A percentile compares a stretch with the other conserved stretches of the same genome.
These are phyloP conservation scores for Aristolochia californica DNA, from an alignment of 164 flowering plant species.

Conservation along the genomic window DNA sequence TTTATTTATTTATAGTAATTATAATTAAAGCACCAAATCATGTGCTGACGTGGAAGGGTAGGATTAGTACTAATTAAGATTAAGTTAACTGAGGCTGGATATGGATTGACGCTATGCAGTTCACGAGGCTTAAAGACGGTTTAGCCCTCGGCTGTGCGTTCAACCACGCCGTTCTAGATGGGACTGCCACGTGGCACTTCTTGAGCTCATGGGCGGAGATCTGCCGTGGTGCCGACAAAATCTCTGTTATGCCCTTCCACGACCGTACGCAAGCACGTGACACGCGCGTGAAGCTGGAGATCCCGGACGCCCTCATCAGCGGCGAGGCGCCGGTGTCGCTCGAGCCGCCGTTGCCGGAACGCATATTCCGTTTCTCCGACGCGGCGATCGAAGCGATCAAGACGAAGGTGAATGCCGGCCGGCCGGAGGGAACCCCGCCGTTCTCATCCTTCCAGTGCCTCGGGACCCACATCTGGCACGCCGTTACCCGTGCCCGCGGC, in stretches of 20 bases:
- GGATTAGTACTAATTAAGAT: too few species aligned
- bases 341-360: slow-evolving; percentile 40
- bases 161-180: slow-evolving; percentile 89
- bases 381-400: slow-evolving; percentile 56
- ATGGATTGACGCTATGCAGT: slow-evolving; percentile 29
- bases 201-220: slow-evolving; percentile 89
- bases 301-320: slow-evolving; percentile 28
- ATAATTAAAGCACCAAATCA: too few species aligned
- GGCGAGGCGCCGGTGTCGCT: slow-evolving; percentile 12
- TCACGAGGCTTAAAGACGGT: slow-evolving; percentile 89
- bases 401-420: slow-evolving; percentile 34
- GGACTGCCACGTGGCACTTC: slow-evolving; percentile 94
- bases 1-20: too few species aligned
- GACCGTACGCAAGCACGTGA: slow-evolving; percentile 69
- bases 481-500: slow-evolving; percentile 56
- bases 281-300: slow-evolving; percentile 76
- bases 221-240: slow-evolving; percentile 37
- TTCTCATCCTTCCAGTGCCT: slow-evolving; percentile 83
- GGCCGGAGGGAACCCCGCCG: slow-evolving; percentile 26
- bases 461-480: slow-evolving; percentile 67
- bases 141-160: slow-evolving; percentile 78
- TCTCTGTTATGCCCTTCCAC: slow-evolving; percentile 59
- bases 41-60: too few species aligned
- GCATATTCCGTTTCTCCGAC: slow-evolving; percentile 71
- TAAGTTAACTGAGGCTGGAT: too few species aligned